These are phyloP conservation scores for Yamadazyma nakazawae DNA, from an alignment of 805 yeast species.

Conservation along the genomic window DNA sequence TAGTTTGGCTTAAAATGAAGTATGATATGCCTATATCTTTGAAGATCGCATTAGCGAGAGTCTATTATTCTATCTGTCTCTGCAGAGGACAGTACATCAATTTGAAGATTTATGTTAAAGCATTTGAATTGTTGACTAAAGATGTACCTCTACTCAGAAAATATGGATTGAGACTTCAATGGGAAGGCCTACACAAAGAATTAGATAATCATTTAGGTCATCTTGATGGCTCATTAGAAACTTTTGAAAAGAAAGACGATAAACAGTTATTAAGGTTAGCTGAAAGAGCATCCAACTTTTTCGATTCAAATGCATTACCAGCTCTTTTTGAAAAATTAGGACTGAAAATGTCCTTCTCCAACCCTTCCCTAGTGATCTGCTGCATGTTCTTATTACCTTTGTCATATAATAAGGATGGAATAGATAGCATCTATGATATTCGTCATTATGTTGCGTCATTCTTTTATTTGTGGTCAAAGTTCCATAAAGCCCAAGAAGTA, in stretches of 20 bases:
- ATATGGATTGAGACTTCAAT: slow-evolving; percentile 46
- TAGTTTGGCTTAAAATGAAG: slow-evolving; percentile 73
- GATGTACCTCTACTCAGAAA: slow-evolving; percentile 40
- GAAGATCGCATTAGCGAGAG: slow-evolving; percentile 59
- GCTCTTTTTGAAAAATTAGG: slow-evolving; percentile 49
- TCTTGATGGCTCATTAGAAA: slow-evolving; percentile 44
- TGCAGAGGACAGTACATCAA: slow-evolving; percentile 69
- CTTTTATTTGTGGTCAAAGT: slow-evolving; percentile 69
- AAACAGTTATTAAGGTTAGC: slow-evolving; percentile 51
- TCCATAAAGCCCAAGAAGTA: slow-evolving; percentile 44
- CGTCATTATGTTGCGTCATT: slow-evolving; percentile 61
- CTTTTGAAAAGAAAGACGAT: slow-evolving; percentile 47
- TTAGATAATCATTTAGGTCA: slow-evolving; percentile 30
- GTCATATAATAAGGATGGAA: slow-evolving; percentile 28
- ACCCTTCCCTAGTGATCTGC: slow-evolving; percentile 49
- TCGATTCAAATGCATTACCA: slow-evolving; percentile 46
- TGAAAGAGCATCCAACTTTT: slow-evolving; percentile 52
- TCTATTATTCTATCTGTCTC: slow-evolving; percentile 68
- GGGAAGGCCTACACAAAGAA: slow-evolving; percentile 45
- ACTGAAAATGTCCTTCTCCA: slow-evolving; percentile 50
- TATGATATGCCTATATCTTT: slow-evolving; percentile 70
- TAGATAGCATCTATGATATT: slow-evolving; percentile 33
- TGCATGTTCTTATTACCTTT: slow-evolving; percentile 56
- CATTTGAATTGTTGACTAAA: slow-evolving; percentile 57
- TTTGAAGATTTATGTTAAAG: slow-evolving; percentile 55